A percentile compares a stretch with the other conserved stretches of the same genome.
These are phyloP conservation scores for Neoboletus brunneissimus DNA, from an alignment of 768 basidiomycete genomes.

Conservation along the genomic window DNA sequence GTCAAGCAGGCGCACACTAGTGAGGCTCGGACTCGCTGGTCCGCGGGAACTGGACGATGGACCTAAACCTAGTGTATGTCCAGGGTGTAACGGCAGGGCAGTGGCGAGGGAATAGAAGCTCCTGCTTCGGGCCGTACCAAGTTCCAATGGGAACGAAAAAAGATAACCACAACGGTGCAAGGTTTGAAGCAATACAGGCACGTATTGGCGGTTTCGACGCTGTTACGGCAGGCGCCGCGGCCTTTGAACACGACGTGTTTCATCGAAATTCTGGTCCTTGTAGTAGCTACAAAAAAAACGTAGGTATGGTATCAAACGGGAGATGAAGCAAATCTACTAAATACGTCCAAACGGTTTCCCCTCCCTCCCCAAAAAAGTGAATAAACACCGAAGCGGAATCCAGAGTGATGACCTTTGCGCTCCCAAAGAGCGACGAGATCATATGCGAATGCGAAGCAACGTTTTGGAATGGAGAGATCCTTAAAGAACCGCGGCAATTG, in stretches of 20 bases:
- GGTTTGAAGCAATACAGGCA: background rate
- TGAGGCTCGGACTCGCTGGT: background rate
- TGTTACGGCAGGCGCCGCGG: background rate
- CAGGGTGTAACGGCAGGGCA: background rate
- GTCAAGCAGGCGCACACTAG: background rate
- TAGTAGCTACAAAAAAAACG: background rate
- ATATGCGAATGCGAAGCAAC: background rate
- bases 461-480: background rate
- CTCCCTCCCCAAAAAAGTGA: background rate
- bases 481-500: constrained; percentile 15
- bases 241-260: background rate
- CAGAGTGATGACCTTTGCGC: background rate
- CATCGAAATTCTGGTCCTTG: background rate
- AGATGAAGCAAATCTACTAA: background rate
- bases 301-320: background rate
- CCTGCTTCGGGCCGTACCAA: too few species aligned
- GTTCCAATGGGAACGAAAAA: background rate
- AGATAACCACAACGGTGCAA: background rate
- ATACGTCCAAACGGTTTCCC: background rate
- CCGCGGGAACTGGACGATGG: background rate
- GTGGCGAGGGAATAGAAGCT: background rate
- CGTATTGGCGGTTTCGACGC: background rate
- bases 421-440: background rate
- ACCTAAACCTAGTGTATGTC: background rate
- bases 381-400: background rate